A percentile compares a stretch with the other conserved stretches of the same genome.
These are phyloP conservation scores for Macrocybe gigantea DNA, from an alignment of 768 basidiomycete genomes.

Conservation along the genomic window DNA sequence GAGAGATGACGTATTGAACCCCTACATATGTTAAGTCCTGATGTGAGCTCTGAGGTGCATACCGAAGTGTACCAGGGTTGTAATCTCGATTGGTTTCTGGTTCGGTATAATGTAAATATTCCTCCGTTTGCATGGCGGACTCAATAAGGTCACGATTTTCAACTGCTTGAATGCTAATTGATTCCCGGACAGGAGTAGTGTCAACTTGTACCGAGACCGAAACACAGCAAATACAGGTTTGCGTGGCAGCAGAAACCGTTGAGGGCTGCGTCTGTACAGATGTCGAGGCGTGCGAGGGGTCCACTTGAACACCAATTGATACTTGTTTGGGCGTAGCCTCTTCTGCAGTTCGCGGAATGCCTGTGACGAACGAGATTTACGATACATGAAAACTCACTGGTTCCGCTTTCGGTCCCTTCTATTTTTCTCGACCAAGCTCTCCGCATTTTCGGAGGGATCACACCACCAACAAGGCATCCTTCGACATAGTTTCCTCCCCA, in stretches of 20 bases:
- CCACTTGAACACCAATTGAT: constrained; percentile 39
- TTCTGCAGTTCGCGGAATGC: constrained; percentile 3
- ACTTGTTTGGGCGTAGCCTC: constrained; percentile 17
- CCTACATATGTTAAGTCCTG: too few relatives aligned
- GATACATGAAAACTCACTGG: neutral
- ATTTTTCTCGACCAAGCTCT: constrained; percentile 49
- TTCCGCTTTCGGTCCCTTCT: constrained; percentile 14
- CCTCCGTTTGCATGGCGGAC: constrained; percentile 16
- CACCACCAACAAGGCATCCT: constrained; percentile 19
- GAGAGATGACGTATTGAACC: too few relatives aligned
- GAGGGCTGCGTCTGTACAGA: constrained; percentile 28
- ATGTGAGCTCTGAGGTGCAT: too few relatives aligned
- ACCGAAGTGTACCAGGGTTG: too few relatives aligned
- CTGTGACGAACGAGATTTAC: neutral
- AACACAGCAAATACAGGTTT: constrained; percentile 10
- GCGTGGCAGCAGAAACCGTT: constrained; percentile 14
- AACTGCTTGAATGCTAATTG: constrained; percentile 12
- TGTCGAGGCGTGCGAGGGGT: constrained; percentile 24
- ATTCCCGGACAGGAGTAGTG: constrained; percentile 2
- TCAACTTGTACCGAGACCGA: constrained; percentile 18
- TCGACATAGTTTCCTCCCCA: constrained; percentile 27
- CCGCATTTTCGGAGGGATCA: constrained; percentile 61
- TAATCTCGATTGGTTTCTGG: too few relatives aligned
- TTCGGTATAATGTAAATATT: too few relatives aligned
- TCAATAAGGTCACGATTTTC: constrained; percentile 10